phyloP scores from a whole-genome alignment of 345 rosid genomes.

The Litchi chinensis region DNA sequence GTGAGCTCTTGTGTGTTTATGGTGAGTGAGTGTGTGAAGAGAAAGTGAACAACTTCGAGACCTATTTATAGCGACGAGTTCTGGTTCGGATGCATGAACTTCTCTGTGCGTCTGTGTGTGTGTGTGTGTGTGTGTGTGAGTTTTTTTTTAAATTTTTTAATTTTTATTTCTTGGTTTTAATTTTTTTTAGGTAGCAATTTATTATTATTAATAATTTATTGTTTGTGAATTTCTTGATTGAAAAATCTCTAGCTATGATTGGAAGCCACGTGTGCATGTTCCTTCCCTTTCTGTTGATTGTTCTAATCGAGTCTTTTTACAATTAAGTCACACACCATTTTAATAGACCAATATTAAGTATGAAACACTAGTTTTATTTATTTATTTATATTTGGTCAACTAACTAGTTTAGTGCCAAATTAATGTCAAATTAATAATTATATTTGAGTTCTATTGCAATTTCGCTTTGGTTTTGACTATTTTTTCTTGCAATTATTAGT shows the following conservation, averaged over 20 bases:
- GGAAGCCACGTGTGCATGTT: constrained; percentile 10
- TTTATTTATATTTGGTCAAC: too few relatives aligned
- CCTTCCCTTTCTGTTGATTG: neutral
- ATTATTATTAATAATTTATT: neutral
- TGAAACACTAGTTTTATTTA: too few relatives aligned
- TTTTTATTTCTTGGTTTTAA: neutral
- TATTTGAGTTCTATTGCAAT: neutral
- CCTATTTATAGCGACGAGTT: constrained; percentile 44
- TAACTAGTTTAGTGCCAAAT: neutral
- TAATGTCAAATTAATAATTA: neutral
- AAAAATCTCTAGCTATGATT: neutral
- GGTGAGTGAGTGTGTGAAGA: constrained; percentile 26
- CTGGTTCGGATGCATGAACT: constrained; percentile 54
- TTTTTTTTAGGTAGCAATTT: neutral
- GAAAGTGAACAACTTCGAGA: neutral
- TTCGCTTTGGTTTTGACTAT: too few relatives aligned
- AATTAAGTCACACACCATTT: neutral
- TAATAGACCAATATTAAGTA: too few relatives aligned
- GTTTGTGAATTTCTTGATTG: neutral
- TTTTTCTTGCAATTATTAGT: too few relatives aligned
- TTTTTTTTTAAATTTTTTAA: too few relatives aligned
- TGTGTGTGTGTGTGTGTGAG: too few relatives aligned
- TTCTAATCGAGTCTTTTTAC: too few relatives aligned
- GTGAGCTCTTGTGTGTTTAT: neutral
- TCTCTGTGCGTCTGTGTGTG: too few relatives aligned